These are phyloP conservation scores for Solanum chilense DNA, from an alignment of 257 asterid species.

Conservation along the genomic window DNA sequence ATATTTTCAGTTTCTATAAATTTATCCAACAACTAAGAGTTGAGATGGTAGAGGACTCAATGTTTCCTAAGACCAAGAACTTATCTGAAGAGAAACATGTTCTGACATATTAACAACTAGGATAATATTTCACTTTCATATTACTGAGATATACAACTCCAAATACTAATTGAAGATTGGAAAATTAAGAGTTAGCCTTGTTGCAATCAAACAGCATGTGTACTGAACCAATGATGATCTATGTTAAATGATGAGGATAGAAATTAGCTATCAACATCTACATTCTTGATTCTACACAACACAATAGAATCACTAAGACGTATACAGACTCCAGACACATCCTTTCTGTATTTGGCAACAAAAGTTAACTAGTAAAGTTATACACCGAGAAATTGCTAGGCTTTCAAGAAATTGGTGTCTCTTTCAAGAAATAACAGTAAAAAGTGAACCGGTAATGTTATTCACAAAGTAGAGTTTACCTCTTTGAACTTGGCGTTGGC, in stretches of 20 bases:
- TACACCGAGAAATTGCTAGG: not conserved
- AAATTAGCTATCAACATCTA: not conserved
- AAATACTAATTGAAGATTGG: not conserved
- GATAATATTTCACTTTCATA: not conserved
- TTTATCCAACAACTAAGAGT: not conserved
- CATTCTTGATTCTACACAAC: not conserved
- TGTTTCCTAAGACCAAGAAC: not conserved
- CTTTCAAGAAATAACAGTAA: not conserved
- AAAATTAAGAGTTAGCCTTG: not conserved
- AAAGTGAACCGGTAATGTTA: not conserved
- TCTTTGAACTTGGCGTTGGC: conserved; percentile 11
- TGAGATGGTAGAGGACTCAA: not conserved
- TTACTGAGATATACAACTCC: not conserved
- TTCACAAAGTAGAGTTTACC: conserved; percentile 12
- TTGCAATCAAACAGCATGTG: not conserved
- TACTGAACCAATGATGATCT: not conserved
- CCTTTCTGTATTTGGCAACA: not conserved
- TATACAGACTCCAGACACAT: not conserved
- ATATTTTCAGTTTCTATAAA: not conserved
- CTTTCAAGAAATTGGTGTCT: not conserved
- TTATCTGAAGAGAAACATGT: not conserved
- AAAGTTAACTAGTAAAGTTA: not conserved
- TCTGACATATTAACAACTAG: not conserved
- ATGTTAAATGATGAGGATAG: not conserved
- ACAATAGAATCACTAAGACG: not conserved